Evolutionary conservation across 148 eudicot species (phyloP).

Genomic region (Amaranthus hypochondriacus): DNA sequence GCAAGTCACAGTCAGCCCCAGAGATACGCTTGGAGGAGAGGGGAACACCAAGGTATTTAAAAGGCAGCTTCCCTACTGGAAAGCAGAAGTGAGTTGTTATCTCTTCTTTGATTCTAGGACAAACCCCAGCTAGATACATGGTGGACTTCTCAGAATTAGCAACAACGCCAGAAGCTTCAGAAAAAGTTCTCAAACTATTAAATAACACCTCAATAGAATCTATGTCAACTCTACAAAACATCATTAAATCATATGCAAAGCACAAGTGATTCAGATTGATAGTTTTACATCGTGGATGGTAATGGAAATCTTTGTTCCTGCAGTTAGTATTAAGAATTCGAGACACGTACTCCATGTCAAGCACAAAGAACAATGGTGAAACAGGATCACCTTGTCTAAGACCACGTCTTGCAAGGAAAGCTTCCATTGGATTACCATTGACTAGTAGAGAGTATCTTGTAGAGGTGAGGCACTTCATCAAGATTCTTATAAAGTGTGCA

Average conservation of each 20-base stretch:
- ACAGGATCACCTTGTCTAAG: not conserved
- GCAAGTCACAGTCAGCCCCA: not conserved
- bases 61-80: not conserved
- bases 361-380: not conserved
- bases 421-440: not conserved
- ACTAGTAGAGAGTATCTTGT: not conserved
- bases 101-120: not conserved
- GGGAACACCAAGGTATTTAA: not conserved
- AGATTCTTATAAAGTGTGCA: no score
- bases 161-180: not conserved
- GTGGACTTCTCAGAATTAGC: not conserved
- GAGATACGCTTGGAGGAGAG: not conserved
- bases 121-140: no score
- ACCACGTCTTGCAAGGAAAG: not conserved
- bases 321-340: not conserved
- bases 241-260: not conserved
- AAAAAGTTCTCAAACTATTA: not conserved
- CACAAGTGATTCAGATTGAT: not conserved
- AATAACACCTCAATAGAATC: not conserved
- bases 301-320: not conserved
- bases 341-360: not conserved
- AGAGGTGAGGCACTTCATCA: not conserved
- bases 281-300: not conserved
- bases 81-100: not conserved
- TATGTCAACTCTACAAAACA: not conserved